phyloP scores from a whole-genome alignment of 768 basidiomycete species.

The Leccinum uliginosum region DNA sequence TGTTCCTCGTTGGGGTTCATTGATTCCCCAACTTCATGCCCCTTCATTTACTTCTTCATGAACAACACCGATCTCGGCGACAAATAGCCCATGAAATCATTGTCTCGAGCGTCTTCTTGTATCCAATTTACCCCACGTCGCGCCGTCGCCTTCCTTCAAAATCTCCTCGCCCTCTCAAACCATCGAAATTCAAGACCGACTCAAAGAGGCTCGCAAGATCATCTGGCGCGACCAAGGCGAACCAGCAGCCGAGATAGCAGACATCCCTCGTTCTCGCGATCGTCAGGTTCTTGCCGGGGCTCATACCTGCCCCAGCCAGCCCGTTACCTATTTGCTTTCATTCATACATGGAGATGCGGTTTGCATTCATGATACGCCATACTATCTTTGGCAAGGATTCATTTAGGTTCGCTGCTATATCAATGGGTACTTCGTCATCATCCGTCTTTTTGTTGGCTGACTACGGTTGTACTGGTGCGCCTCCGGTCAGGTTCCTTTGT shows the following conservation, averaged over 20 bases:
- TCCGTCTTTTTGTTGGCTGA: neutral
- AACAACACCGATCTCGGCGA: neutral
- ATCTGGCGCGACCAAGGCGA: constrained; percentile 80
- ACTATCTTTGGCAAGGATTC: constrained; percentile 84
- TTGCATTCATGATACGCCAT: constrained; percentile 66
- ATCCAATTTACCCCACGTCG: constrained; percentile 49
- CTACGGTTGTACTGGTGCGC: too few relatives aligned
- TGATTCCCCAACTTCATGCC: neutral
- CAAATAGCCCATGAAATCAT: neutral
- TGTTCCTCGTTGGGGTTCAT: neutral
- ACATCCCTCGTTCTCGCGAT: constrained; percentile 65
- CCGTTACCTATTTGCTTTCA: neutral
- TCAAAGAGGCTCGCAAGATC: constrained; percentile 71
- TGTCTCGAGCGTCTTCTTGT: constrained; percentile 32
- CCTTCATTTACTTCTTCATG: constrained; percentile 8
- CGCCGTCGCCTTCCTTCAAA: constrained; percentile 76
- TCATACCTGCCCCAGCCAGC: neutral
- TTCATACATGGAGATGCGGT: constrained; percentile 52
- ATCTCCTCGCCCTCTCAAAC: constrained; percentile 79
- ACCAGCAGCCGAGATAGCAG: constrained; percentile 62
- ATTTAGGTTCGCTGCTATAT: constrained; percentile 81
- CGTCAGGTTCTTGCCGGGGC: constrained; percentile 58
- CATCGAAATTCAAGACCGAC: constrained; percentile 73
- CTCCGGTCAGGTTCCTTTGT: constrained; percentile 64
- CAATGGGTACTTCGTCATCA: constrained; percentile 49